Base-by-base conservation (phyloP, 2,329 filamentous ascomycete species). In the Cordyceps farinosa region DNA sequence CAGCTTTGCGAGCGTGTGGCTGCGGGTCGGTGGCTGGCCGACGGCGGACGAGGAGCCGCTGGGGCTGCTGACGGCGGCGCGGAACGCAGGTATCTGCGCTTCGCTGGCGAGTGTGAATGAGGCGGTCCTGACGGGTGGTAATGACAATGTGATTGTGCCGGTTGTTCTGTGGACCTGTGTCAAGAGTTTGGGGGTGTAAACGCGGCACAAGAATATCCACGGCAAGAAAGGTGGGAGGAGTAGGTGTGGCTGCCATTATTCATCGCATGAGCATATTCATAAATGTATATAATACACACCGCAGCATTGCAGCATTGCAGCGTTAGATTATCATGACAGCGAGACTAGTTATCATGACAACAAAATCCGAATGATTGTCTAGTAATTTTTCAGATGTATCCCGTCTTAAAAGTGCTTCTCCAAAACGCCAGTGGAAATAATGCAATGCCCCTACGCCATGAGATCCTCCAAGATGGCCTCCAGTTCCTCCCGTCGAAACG, bases 91-190 rank as follows among this genome's bases (percentile, higher is more conserved):
- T 5, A 72, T 90, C 54, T 96, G 92, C 67, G 92, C 90, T 7
- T 83, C 84, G 48, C 85, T 92, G 64, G 91, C 93, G 34, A 97
- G 93, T 75, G 82, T 97, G 69, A 96, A 95, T 59, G 95, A 99
- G 79, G 93, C 95, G 32, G 94, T 97, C 53, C 79, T 99, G 67
- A 98, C 95, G 15, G 95, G 95, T 2, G 95, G 94, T 36, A 99
- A 99, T 76, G 95, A 99, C 81, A 99, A 99, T 80, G 95, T 99
- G 22, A 89, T 98, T 67, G 94, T 98, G 67, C 95, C 95, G 4
- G 87, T 99, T 63, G 87, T 96, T 57, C 78, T 99, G 65, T 99
- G 95, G 95, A 84, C 93, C 65, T 87, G 96, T 70, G 92, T 97
- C 45, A 90, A 94, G 76, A 91, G 91, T 27, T 76, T 94, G 65